Evolutionary conservation across 2,329 filamentous ascomycete species (phyloP), one percentile per base, ranked within the genome.

Genomic region (Fusarium dlaminii): DNA sequence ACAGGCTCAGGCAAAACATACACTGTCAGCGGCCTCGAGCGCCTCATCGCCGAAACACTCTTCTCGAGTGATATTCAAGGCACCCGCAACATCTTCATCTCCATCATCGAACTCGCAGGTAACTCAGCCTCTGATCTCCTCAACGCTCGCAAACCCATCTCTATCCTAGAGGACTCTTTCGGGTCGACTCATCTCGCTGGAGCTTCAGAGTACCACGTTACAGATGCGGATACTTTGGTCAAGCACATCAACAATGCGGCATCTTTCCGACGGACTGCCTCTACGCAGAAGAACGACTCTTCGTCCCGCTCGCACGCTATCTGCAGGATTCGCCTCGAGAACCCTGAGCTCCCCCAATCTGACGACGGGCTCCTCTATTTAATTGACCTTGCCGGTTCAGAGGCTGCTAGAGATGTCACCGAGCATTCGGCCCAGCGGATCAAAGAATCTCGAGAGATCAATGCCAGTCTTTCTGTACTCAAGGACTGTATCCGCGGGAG

Each of bases 401-500:
- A 89, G 69, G 82, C 81, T 2, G 85, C 86, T 4, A 83, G 85
- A 14, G 86, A 87, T 70, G 76, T 82, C 4, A 75, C 77, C 0
- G 70, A 70, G 8, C 85, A 87, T 73, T 80, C 80, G 6, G 76
- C 82, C 4, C 82, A 83, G 34, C 84, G 86, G 12, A 86, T 87
- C 81, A 82, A 82, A 43, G 86, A 87, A 73, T 81, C 84, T 8
- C 80, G 81, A 18, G 83, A 87, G 75, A 87, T 87, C 79, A 87
- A 87, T 72, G 81, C 79, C 14, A 87, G 85, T 66, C 80, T 88
- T 1, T 87, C 86, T 0, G 82, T 85, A 1, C 81, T 89, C 6
- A 88, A 88, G 67, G 87, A 88, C 71, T 88, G 86, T 64, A 88
- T 89, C 56, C 83, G 86, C 3, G 85, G 83, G 4, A 83, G 84